Conservation (phyloP, 805 yeast species). For the Ogataea degrootiae region DNA sequence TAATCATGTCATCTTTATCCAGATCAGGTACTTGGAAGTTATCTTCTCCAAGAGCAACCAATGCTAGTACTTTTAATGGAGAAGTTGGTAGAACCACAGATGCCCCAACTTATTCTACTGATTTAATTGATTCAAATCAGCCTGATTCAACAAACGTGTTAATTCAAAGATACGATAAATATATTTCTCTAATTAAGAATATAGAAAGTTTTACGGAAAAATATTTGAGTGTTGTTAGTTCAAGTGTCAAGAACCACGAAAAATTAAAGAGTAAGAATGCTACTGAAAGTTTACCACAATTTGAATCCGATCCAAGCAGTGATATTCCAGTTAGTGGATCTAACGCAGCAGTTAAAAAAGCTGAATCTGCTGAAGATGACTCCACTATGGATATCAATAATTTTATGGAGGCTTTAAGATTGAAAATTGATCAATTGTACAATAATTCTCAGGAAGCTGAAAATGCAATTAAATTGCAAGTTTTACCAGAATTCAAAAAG, state of each 20-base stretch:
- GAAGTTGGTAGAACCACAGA: neutral
- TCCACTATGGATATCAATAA: conserved; percentile 20
- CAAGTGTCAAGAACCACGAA: conserved; percentile 22
- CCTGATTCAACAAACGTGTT: conserved; percentile 28
- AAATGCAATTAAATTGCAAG: conserved; percentile 30
- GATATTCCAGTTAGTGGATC: conserved; percentile 23
- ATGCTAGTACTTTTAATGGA: neutral
- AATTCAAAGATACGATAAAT: conserved; percentile 25
- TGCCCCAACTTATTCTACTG: neutral
- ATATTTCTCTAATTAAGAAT: conserved; percentile 19
- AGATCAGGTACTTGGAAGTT: conserved; percentile 13
- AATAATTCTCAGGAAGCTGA: conserved; percentile 36
- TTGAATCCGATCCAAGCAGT: conserved; percentile 25
- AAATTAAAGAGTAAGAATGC: conserved; percentile 18
- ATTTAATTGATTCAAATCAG: conserved; percentile 8
- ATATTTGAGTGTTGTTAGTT: conserved; percentile 19
- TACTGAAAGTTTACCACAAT: conserved; percentile 23
- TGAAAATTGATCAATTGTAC: conserved; percentile 28
- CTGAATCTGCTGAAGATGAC: neutral
- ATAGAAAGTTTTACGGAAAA: conserved; percentile 24
- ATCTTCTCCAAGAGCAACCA: neutral
- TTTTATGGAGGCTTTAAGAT: conserved; percentile 24
- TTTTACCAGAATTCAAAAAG: conserved; percentile 40
- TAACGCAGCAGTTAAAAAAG: conserved; percentile 7
- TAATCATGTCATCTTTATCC: conserved; percentile 2